Evolutionary conservation across 1,139 yeast species (phyloP), one percentile per base, ranked within the genome.

Genomic region (Petasospora rhodanensis): DNA sequence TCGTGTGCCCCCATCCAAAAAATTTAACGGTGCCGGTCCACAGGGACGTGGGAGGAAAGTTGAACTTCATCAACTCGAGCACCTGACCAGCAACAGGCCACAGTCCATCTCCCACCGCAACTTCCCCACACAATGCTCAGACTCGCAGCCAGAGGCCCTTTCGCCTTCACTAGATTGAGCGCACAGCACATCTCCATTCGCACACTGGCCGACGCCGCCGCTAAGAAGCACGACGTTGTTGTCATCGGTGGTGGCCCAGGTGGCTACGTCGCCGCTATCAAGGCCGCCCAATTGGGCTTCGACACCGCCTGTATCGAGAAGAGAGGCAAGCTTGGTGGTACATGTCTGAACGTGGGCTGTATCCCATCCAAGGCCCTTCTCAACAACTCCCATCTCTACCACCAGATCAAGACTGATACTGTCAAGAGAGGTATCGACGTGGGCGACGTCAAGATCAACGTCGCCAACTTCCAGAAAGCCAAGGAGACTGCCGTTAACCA

Each of bases 191-290:
- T 43, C 20, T 26, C 43, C 18, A 23, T 42, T 35, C 40, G 48
- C 22, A 40, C 46, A 6, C 32, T 38, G 23, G 47, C 45, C 5
- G 47, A 38, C 28, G 42, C 40, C 25, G 43, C 35, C 24, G 26
- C 41, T 24, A 41, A 48, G 41, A 48, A 84, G 60, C 93, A 85
- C 59, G 98, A 91, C 56, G 77, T 89, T 40, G 94, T 89, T 37
- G 86, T 93, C 50, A 83, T 93, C 56, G 99, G 99, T 50, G 98
- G 96, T 54, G 99, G 99, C 40, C 99, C 99, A 47, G 99, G 97
- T 62, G 99, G 99, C 45, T 84, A 84, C 58, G 94, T 93, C 49
- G 97, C 97, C 38, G 98, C 99, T 56, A 93, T 93, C 61, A 89
- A 86, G 65, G 96, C 96, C 39, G 98, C 98, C 33, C 99, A 93